Evolutionary conservation across 2,329 filamentous ascomycete species (phyloP).

Genomic region (Fusarium citri): DNA sequence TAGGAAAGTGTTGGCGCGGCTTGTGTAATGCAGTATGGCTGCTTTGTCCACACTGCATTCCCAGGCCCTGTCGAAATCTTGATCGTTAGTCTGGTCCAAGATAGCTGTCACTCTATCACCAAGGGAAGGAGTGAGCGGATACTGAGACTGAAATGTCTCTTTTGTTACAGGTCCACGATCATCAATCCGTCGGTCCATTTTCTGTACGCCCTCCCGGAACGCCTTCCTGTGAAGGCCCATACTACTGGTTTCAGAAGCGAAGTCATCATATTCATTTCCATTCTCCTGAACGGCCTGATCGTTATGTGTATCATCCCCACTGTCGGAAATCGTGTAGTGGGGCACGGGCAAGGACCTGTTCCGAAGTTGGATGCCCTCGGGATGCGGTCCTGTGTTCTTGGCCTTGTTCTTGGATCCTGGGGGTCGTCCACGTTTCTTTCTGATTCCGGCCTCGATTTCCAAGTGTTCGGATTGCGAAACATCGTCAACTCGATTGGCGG

Average conservation of each 20-base stretch:
- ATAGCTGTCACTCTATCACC: background rate
- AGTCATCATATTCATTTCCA: too few species aligned
- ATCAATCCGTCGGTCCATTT: background rate
- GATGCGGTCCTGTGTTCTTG: background rate
- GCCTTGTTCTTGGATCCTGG: background rate
- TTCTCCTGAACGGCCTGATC: too few species aligned
- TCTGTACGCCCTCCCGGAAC: background rate
- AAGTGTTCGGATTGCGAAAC: background rate
- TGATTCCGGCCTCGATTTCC: fast-evolving
- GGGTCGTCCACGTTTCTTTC: background rate
- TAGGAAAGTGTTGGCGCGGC: background rate
- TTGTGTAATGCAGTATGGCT: background rate
- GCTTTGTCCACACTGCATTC: background rate
- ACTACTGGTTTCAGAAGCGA: too few species aligned
- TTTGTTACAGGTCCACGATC: background rate
- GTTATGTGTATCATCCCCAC: too few species aligned
- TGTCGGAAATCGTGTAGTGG: too few species aligned
- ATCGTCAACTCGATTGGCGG: too few species aligned
- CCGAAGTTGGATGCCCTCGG: background rate
- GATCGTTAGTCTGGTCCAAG: background rate
- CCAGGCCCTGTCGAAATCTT: background rate
- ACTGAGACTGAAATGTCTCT: too few species aligned
- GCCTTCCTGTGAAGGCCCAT: background rate
- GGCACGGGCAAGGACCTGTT: background rate
- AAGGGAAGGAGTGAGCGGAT: background rate